Base-by-base conservation (phyloP, 495 filamentous ascomycete genomes). In the Symbiotaphrina buchneri region DNA sequence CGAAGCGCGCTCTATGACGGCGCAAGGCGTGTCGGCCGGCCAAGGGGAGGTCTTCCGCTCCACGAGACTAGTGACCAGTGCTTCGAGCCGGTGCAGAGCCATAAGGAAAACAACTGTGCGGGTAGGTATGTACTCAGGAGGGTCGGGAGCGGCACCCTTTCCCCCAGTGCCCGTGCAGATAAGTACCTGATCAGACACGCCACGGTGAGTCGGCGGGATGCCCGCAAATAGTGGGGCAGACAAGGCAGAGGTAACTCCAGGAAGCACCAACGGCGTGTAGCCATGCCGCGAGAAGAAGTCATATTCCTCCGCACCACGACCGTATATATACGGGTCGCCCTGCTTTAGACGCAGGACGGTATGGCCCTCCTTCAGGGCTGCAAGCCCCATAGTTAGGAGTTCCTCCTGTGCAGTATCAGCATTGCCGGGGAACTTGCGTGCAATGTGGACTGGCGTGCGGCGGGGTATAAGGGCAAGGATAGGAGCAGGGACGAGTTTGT, bases 401-500 rank as follows among this genome's bases (percentile, higher is more conserved):
- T 97, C 87, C 37, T 78, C 72, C 47, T 97, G 90, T 0, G 87
- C 87, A 22, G 66, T 68, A 39, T 97, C 87, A 21, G 87, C 87
- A 41, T 95, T 95, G 8, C 87, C 87, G 6, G 87, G 87, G 47
- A 95, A 97, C 51, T 97, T 97, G 39, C 83, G 75, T 5, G 87
- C 87, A 43, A 95, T 95, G 41, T 80, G 68, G 10, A 97, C 72
- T 16, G 75, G 71, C 11, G 84, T 85, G 23, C 87, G 65, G 11
- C 90, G 79, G 17, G 87, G 90, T 36, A 94, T 76, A 7, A 95
- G 67, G 33, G 81, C 75, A 8, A 97, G 54, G 5, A 97, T 76
- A 5, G 76, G 71, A 1, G 75, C 59, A 0, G 87, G 87, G 3
- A 97, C 87, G 28, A 97, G 78, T 49, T 97, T 97, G 55, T 97